These are phyloP conservation scores for Euryodendron excelsum DNA, from an alignment of 148 eudicot genomes.

Conservation along the genomic window DNA sequence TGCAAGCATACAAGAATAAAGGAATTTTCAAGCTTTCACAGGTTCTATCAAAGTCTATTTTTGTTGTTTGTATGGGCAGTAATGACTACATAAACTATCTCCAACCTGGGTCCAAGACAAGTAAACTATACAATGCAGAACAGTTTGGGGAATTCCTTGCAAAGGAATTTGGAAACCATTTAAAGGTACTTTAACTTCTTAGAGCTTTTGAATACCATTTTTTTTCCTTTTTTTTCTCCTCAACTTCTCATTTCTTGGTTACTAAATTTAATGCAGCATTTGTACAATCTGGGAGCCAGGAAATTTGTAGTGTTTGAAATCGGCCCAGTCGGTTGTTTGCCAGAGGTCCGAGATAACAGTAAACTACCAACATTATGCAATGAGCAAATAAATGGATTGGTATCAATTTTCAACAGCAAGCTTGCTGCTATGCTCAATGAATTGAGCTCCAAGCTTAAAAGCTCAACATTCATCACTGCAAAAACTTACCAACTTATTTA, in stretches of 20 bases:
- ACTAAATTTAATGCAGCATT: conserved; percentile 4
- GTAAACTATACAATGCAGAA: not conserved
- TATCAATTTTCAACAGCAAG: conserved; percentile 15
- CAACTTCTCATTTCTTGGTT: not conserved
- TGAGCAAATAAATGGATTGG: conserved; percentile 13
- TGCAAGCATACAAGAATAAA: not conserved
- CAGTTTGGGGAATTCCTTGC: conserved; percentile 15
- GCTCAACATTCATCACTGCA: conserved; percentile 7
- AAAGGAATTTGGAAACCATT: conserved; percentile 11
- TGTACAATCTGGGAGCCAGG: conserved; percentile 17
- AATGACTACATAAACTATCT: conserved; percentile 20
- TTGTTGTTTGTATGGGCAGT: conserved; percentile 18
- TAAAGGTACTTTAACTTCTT: not conserved
- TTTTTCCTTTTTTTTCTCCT: not conserved
- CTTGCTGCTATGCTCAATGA: conserved; percentile 1
- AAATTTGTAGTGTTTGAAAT: conserved; percentile 18
- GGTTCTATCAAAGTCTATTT: conserved; percentile 10
- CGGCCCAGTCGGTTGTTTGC: conserved; percentile 21
- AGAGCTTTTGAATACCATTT: not conserved
- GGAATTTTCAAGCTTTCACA: not conserved
- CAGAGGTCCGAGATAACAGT: not conserved
- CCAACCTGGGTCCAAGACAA: conserved; percentile 1
- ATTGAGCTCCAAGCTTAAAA: conserved; percentile 4
- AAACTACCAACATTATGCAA: conserved; percentile 3
- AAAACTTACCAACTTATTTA: conserved; percentile 6